Evolutionary conservation across 2,329 filamentous ascomycete species (phyloP).

Genomic region (Ceratocystis diversiconidia): DNA sequence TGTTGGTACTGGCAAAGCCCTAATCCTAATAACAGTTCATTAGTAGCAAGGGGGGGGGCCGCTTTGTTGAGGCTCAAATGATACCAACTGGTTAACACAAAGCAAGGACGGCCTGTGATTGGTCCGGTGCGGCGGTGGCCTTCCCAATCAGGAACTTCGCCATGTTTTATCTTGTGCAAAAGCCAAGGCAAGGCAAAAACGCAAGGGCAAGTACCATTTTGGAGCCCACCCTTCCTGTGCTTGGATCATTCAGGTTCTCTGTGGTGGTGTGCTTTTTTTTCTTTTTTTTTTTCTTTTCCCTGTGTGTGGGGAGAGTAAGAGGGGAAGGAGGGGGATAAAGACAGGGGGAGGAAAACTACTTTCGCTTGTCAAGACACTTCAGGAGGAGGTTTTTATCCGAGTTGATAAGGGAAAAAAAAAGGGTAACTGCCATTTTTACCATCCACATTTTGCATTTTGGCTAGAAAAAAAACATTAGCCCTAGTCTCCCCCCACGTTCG

Average conservation of each 20-base stretch:
- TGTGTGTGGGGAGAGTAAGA: not conserved
- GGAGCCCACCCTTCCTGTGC: not conserved
- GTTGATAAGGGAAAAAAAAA: not conserved
- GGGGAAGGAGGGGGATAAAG: not conserved
- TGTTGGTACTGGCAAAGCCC: not conserved
- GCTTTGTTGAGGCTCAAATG: slow-evolving; percentile 1
- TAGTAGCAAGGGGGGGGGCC: not conserved
- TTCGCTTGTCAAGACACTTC: slow-evolving; percentile 1
- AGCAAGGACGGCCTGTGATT: not conserved
- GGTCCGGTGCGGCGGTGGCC: not conserved
- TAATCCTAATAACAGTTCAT: not conserved
- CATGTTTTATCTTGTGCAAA: not conserved
- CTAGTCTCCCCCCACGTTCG: not conserved
- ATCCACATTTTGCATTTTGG: not conserved
- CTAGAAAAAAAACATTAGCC: not conserved
- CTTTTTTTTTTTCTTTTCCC: not conserved
- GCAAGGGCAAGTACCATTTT: not conserved
- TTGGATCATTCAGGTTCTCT: not conserved
- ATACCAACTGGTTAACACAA: not conserved
- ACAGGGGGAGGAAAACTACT: not conserved
- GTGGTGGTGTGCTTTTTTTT: not conserved
- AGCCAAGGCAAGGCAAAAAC: not conserved
- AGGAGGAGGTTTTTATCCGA: not conserved
- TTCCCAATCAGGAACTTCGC: not conserved
- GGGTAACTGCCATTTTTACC: not conserved